phyloP scores from a whole-genome alignment of 768 basidiomycete genomes.

The Trametes elegans region DNA sequence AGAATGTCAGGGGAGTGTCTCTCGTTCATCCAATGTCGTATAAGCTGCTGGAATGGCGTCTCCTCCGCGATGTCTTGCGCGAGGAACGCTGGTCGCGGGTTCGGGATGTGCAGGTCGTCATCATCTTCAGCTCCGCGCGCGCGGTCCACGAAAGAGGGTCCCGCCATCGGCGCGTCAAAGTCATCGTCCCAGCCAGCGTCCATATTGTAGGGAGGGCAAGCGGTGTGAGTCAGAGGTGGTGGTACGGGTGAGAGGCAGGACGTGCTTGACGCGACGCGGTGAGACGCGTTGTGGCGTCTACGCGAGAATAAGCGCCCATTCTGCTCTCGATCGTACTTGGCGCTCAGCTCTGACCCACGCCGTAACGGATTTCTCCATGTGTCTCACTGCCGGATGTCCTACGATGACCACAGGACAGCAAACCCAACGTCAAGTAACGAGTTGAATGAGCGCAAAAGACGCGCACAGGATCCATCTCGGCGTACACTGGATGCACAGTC shows the following conservation, averaged over 20 bases:
- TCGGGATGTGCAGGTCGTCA: constrained; percentile 36
- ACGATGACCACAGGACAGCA: too few species aligned
- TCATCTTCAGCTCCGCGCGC: constrained; percentile 37
- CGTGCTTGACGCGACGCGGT: not conserved
- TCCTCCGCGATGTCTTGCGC: constrained; percentile 38
- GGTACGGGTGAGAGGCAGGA: not conserved
- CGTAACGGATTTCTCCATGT: too few species aligned
- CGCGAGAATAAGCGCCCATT: not conserved
- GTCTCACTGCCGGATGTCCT: too few species aligned
- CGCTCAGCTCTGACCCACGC: too few species aligned
- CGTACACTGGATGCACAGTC: too few species aligned
- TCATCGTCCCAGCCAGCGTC: constrained; percentile 4
- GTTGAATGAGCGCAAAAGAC: too few species aligned
- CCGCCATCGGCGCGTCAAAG: constrained; percentile 17
- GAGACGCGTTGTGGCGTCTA: constrained; percentile 5
- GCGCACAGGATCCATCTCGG: too few species aligned
- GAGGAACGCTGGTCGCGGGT: constrained; percentile 20
- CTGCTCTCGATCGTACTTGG: too few species aligned
- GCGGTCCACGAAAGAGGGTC: constrained; percentile 34
- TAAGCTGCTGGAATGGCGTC: constrained; percentile 66
- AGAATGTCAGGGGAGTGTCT: constrained; percentile 79
- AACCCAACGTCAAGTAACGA: too few species aligned
- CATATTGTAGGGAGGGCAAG: not conserved
- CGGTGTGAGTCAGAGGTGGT: not conserved
- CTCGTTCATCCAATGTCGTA: constrained; percentile 85